Evolutionary conservation across 2,329 filamentous ascomycete species (phyloP), one percentile per base, ranked within the genome.

Genomic region (Teratosphaeria viscida): DNA sequence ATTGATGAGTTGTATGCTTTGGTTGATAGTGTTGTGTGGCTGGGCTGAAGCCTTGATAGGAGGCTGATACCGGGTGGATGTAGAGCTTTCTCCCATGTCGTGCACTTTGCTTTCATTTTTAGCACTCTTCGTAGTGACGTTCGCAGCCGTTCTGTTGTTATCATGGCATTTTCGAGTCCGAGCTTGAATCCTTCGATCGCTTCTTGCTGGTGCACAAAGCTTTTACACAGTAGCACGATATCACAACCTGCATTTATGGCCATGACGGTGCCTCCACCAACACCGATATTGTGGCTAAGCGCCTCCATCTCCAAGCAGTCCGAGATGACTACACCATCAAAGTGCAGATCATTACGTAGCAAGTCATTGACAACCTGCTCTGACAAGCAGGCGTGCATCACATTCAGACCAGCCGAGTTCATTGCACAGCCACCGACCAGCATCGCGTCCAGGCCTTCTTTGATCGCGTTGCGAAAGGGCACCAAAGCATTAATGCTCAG

Each of bases 221-320:
- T 91, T 53, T 91, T 86, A 68, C 92, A 97, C 1, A 96, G 82
- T 5, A 96, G 82, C 5, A 96, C 85, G 57, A 97, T 78, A 72
- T 99, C 94, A 71, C 94, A 97, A 14, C 94, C 94, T 35, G 94
- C 92, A 72, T 96, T 94, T 56, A 96, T 89, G 3, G 94, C 94
- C 91, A 96, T 96, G 66, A 97, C 90, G 0, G 92, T 96, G 12
- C 94, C 94, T 49, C 94, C 92, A 66, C 92, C 91, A 19, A 99
- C 91, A n/a, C 92, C 92, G 56, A 97, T 94, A 67, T 96, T 95
- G 70, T 95, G 90, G 64, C 90, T 94, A 8, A 97, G 81, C 0
- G 92, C 91, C 70, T 96, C 92, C 92, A 97, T 97, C 72, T 96
- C 92, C 7, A 97, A 77, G 65, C 92, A 97, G 71, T 97, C 92